Percentiles rank a stretch among this genome's conserved stretches.
Conservation (phyloP, 2,329 filamentous ascomycete species). For the Trichophyton schoenleinii region DNA sequence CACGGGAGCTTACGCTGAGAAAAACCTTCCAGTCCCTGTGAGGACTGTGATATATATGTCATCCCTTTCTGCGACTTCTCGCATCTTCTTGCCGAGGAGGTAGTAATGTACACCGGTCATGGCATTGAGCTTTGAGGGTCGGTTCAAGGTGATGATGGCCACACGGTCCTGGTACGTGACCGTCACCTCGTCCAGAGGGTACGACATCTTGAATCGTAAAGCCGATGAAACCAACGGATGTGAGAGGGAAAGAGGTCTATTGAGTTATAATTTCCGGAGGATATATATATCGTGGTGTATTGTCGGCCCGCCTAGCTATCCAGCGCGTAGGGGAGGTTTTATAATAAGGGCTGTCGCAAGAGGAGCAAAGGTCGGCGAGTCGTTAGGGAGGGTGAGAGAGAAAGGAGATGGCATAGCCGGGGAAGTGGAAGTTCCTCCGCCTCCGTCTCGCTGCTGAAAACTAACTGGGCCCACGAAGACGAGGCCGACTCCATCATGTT, state of each 20-base stretch:
- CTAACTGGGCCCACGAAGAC: not conserved
- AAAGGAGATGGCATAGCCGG: not conserved
- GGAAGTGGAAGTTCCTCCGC: not conserved
- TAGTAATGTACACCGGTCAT: conserved; percentile 63
- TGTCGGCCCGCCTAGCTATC: not conserved
- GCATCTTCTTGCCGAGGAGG: conserved; percentile 57
- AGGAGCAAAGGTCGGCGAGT: not conserved
- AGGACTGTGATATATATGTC: conserved; percentile 77
- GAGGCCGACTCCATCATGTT: not conserved
- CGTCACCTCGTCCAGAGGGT: conserved; percentile 35
- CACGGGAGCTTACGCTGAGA: conserved; percentile 58
- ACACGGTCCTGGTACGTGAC: conserved; percentile 55
- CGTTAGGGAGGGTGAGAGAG: not conserved
- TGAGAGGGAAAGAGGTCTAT: not conserved
- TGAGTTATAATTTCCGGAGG: not conserved
- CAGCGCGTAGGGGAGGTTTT: not conserved
- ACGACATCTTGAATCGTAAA: not conserved
- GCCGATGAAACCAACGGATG: not conserved
- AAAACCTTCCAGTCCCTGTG: conserved; percentile 65
- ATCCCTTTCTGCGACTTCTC: conserved; percentile 63
- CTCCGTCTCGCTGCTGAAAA: not conserved
- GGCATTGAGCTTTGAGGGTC: conserved; percentile 77
- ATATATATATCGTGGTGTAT: not conserved
- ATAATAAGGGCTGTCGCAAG: not conserved
- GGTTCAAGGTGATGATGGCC: conserved; percentile 77